A percentile compares a stretch with the other conserved stretches of the same genome.
These are phyloP conservation scores for Mycena citricolor DNA, from an alignment of 1,284 basidiomycete genomes.

Conservation along the genomic window DNA sequence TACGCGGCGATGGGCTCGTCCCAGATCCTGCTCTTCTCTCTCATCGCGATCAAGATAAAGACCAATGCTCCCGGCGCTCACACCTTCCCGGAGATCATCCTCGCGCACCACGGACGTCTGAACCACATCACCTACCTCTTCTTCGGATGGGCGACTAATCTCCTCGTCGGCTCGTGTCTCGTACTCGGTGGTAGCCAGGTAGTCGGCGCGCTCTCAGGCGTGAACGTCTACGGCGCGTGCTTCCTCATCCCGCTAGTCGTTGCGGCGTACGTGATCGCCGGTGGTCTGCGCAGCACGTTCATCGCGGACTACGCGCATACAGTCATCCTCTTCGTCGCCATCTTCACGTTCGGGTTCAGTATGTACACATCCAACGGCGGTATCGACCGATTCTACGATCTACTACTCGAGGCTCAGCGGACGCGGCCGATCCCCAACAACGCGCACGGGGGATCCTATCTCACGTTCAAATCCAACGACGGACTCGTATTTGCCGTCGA, in stretches of 20 bases:
- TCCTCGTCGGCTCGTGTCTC: neutral
- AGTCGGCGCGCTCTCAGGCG: neutral
- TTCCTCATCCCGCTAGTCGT: slow-evolving; percentile 34
- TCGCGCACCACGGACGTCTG: neutral
- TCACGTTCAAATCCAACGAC: slow-evolving; percentile 57
- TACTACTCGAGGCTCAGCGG: slow-evolving; percentile 43
- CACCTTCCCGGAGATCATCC: slow-evolving; percentile 1
- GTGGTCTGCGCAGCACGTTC: slow-evolving; percentile 54
- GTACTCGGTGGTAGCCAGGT: neutral
- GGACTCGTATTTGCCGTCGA: slow-evolving; percentile 56
- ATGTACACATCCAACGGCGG: slow-evolving; percentile 45
- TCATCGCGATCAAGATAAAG: slow-evolving; percentile 3
- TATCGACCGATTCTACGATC: slow-evolving; percentile 42
- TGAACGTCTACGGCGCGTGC: neutral
- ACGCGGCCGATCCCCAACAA: slow-evolving; percentile 51
- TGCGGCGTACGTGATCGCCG: slow-evolving; percentile 46
- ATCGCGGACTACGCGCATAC: slow-evolving; percentile 42
- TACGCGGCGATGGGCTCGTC: too few species aligned
- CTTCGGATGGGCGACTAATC: neutral
- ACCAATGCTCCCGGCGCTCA: neutral
- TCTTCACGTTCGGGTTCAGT: slow-evolving; percentile 39
- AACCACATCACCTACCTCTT: neutral
- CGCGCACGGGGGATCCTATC: slow-evolving; percentile 46
- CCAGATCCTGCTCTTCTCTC: too few species aligned
- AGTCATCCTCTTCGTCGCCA: slow-evolving; percentile 28